These are phyloP conservation scores for Periconia sp. DNA, from an alignment of 2,329 filamentous ascomycete species.

Conservation along the genomic window DNA sequence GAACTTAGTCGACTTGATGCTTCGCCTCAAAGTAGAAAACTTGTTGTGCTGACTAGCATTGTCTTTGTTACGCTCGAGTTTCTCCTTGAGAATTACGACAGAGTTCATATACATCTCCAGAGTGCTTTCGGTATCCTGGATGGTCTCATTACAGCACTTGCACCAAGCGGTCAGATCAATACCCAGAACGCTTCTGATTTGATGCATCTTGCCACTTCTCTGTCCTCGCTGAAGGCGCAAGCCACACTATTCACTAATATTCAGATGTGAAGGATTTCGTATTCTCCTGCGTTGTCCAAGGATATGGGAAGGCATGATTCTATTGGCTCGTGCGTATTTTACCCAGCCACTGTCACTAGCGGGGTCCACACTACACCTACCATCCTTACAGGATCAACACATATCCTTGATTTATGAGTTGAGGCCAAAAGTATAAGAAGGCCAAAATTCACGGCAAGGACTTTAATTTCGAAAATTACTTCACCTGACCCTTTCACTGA, in stretches of 20 bases:
- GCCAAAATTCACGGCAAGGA: no score
- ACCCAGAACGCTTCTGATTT: background rate
- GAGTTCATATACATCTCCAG: constrained; percentile 1
- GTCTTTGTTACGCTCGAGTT: constrained; percentile 3
- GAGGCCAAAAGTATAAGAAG: no score
- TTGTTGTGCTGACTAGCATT: constrained; percentile 2
- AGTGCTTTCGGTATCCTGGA: constrained; percentile 1
- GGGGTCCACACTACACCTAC: no score
- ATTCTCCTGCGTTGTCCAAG: no score
- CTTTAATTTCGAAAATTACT: no score
- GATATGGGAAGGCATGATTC: background rate
- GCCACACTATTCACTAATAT: no score
- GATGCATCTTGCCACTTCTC: background rate
- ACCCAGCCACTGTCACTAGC: no score
- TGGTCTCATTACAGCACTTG: background rate
- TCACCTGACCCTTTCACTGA: no score
- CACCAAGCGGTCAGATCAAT: background rate
- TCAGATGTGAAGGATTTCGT: background rate
- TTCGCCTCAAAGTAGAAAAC: background rate
- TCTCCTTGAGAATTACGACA: constrained; percentile 7
- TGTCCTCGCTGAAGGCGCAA: background rate
- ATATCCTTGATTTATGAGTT: no score
- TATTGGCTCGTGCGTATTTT: constrained; percentile 9
- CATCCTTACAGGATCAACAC: no score
- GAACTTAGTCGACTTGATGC: background rate